Base-by-base conservation (phyloP, 2,329 filamentous ascomycete genomes). In the Fusarium concolor region DNA sequence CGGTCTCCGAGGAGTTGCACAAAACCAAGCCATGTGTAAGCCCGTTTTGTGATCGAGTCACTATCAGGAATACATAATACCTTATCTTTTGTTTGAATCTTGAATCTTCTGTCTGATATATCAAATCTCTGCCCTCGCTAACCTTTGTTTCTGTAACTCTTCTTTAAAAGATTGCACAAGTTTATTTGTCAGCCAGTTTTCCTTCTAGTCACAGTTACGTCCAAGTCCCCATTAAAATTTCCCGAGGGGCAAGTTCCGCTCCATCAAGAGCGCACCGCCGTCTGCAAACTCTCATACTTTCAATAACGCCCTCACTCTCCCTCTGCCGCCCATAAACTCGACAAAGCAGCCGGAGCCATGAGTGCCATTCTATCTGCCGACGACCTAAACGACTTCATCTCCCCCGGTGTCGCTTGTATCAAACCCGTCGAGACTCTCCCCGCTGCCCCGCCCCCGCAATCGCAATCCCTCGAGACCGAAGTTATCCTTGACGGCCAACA, bases 301-400 rank as follows among this genome's bases (percentile, higher is more conserved):
- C 44, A 46, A 49, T 24, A 24, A 55, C 37, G 26, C 26, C 35
- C 33, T 38, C 41, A n/a, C 12, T 15, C 31, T 33, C 28, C 20
- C 39, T 33, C 49, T 41, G 22, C 31, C 14, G 29, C 18, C n/a
- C 50, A 39, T 26, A 39, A 42, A 43, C 24, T 39, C 26, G 26
- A 26, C 26, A 26, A 26, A 26, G 9, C 8, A 26, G 35, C 62
- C 57, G 67, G 71, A 70, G 84, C 78, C 67, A 99, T 99, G 96
- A 97, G 94, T 78, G 96, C 96, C 67, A 99, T 99, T 75, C 91
- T 99, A 75, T 98, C 94, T 57, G 91, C 92, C 75, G 95, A 99
- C 83, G 94, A 97, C 79, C 86, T 99, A 65, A 99, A 99, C 84
- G 96, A 99, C 85, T 99, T 99, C 83, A 99, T 99, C 78, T 96